Evolutionary conservation across 2,329 filamentous ascomycete species (phyloP).

Genomic region (Pseudogymnoascus sp.): DNA sequence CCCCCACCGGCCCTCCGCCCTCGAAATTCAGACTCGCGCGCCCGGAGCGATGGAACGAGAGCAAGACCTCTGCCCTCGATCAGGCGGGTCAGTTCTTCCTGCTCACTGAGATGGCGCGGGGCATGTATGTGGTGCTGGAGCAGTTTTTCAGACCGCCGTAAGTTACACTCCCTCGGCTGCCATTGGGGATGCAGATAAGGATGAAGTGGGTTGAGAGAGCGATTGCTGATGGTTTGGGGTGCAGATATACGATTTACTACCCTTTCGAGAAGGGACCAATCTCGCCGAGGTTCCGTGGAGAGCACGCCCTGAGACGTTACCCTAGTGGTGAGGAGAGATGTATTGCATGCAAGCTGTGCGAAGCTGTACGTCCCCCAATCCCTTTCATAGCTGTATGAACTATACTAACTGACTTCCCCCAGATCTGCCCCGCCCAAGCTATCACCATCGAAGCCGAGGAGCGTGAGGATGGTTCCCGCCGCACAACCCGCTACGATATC

Average conservation of each 20-base stretch:
- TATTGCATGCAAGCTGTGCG: constrained; percentile 99
- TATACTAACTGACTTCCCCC: constrained; percentile 14
- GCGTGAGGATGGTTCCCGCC: constrained; percentile 86
- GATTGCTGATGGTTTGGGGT: constrained; percentile 9
- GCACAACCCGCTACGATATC: constrained; percentile 96
- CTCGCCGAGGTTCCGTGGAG: constrained; percentile 93
- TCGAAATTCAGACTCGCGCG: constrained; percentile 69
- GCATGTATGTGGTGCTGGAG: constrained; percentile 96
- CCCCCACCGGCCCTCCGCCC: constrained; percentile 70
- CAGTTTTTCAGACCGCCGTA: constrained; percentile 98
- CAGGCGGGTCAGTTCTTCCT: constrained; percentile 90
- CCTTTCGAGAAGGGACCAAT: constrained; percentile 99
- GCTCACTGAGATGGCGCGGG: constrained; percentile 87
- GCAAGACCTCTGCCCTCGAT: constrained; percentile 68
- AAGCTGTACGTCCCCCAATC: constrained; percentile 52
- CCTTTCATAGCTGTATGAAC: neutral
- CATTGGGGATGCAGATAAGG: constrained; percentile 5
- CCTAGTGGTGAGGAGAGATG: constrained; percentile 97
- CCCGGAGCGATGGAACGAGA: constrained; percentile 71
- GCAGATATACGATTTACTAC: constrained; percentile 94
- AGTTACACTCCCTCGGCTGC: constrained; percentile 30
- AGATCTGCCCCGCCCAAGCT: constrained; percentile 92
- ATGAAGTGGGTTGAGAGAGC: neutral
- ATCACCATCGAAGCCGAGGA: constrained; percentile 99
- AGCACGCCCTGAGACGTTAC: constrained; percentile 93